Percentiles rank a stretch among this genome's conserved stretches.
Conservation (phyloP, 2,329 filamentous ascomycete genomes). For the Diplocarpon mali region DNA sequence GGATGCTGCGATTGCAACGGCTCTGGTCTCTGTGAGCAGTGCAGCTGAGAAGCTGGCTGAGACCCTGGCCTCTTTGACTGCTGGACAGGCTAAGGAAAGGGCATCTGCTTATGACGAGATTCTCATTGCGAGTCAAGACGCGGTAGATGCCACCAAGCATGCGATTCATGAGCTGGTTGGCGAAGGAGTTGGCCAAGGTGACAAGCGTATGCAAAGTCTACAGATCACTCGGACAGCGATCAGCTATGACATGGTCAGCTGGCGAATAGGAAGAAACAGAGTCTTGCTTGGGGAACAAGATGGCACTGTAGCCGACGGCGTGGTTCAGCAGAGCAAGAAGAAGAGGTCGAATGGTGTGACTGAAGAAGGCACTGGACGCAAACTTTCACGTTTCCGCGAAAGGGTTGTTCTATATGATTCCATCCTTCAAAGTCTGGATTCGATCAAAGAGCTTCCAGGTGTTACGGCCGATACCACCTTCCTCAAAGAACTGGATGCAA, state of each 20-base stretch:
- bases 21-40: slow-evolving; percentile 57
- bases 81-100: slow-evolving; percentile 49
- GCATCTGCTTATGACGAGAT: slow-evolving; percentile 86
- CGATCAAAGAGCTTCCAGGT: slow-evolving; percentile 79
- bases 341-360: slow-evolving; percentile 37
- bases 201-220: slow-evolving; percentile 80
- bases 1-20: slow-evolving; percentile 82
- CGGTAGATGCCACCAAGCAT: slow-evolving; percentile 83
- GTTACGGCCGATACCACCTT: slow-evolving; percentile 75
- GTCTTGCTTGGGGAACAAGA: slow-evolving; percentile 77
- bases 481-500: slow-evolving; percentile 65
- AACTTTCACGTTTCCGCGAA: slow-evolving; percentile 72
- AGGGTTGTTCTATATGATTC: slow-evolving; percentile 85
- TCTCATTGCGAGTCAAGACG: slow-evolving; percentile 82
- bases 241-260: slow-evolving; percentile 88
- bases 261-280: slow-evolving; percentile 87
- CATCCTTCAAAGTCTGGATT: slow-evolving; percentile 80
- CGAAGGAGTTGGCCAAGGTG: slow-evolving; percentile 75
- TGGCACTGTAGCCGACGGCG: slow-evolving; percentile 50
- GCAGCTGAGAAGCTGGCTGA: slow-evolving; percentile 40
- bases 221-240: slow-evolving; percentile 89
- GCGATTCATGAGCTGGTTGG: slow-evolving; percentile 81
- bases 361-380: slow-evolving; percentile 61
- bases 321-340: slow-evolving; percentile 40
- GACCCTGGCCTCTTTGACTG: slow-evolving; percentile 34